phyloP scores from a whole-genome alignment of 805 yeast genomes.

The Myxozyma neglecta region DNA sequence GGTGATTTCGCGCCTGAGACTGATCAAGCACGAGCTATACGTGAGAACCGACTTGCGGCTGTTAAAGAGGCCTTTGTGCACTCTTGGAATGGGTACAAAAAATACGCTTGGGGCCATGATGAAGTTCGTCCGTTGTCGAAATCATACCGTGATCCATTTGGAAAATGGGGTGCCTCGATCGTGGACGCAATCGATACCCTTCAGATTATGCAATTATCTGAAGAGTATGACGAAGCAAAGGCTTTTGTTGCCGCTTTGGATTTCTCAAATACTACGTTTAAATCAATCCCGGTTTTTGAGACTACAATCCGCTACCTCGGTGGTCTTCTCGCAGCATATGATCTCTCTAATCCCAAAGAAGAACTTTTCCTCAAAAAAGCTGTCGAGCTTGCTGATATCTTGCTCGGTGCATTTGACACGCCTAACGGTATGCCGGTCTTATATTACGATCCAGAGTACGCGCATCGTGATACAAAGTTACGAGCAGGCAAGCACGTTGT shows the following conservation, averaged over 20 bases:
- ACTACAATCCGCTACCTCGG: constrained; percentile 55
- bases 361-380: constrained; percentile 45
- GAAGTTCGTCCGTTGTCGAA: constrained; percentile 47
- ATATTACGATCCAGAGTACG: constrained; percentile 46
- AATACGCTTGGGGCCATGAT: constrained; percentile 49
- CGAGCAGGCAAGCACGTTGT: constrained; percentile 40
- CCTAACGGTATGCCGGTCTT: constrained; percentile 57
- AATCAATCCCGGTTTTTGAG: constrained; percentile 52
- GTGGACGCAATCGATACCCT: constrained; percentile 57
- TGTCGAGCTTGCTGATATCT: constrained; percentile 49
- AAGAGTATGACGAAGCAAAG: constrained; percentile 46
- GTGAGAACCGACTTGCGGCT: constrained; percentile 37
- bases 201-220: constrained; percentile 47
- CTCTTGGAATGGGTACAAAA: constrained; percentile 50
- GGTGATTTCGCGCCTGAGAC: constrained; percentile 32
- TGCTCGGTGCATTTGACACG: constrained; percentile 58
- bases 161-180: constrained; percentile 55
- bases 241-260: constrained; percentile 43
- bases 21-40: constrained; percentile 20
- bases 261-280: constrained; percentile 46
- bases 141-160: constrained; percentile 43
- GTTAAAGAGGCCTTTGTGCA: constrained; percentile 44
- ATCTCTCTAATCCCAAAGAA: constrained; percentile 45
- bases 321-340: constrained; percentile 55
- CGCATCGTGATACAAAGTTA: constrained; percentile 20